Conservation (phyloP, 2,329 filamentous ascomycete species). For the Phialemoniopsis sp. region DNA sequence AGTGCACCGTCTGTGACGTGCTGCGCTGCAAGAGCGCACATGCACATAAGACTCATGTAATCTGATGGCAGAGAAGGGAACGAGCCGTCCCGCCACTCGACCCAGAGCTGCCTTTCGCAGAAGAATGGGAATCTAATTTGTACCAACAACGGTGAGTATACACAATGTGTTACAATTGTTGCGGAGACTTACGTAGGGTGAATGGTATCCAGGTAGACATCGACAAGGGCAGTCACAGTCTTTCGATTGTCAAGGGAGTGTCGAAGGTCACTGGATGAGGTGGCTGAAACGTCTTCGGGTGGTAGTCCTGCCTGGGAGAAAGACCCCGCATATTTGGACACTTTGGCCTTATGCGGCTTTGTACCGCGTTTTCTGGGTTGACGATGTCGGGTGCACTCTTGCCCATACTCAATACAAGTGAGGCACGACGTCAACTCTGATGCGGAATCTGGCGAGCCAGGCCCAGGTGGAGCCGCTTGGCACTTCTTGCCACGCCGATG, state of each 20-base stretch:
- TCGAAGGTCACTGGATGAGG: no score
- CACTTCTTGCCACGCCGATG: conserved; percentile 7
- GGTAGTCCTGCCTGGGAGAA: not conserved
- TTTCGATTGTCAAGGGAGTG: not conserved
- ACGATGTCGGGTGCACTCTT: conserved; percentile 4
- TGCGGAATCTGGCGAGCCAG: no score
- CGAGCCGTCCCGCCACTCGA: conserved; percentile 1
- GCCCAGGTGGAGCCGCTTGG: not conserved
- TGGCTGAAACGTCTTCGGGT: no score
- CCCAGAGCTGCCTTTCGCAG: conserved; percentile 4
- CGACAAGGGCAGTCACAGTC: not conserved
- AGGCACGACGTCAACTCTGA: not conserved
- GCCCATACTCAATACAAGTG: conserved; percentile 4
- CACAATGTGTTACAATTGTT: no score
- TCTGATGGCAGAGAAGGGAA: not conserved
- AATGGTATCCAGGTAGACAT: conserved; percentile 6
- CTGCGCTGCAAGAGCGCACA: conserved; percentile 4
- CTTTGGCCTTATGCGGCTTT: conserved; percentile 4
- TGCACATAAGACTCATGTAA: conserved; percentile 5
- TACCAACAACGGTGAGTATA: not conserved
- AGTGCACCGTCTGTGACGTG: conserved; percentile 4
- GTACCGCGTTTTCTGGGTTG: conserved; percentile 5
- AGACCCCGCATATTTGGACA: no score
- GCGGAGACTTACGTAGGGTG: conserved; percentile 1
- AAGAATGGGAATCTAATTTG: conserved; percentile 4